A percentile compares a stretch with the other conserved stretches of the same genome.
Conservation (phyloP, 2,329 filamentous ascomycete species). For the Calonectria pauciramosa region DNA sequence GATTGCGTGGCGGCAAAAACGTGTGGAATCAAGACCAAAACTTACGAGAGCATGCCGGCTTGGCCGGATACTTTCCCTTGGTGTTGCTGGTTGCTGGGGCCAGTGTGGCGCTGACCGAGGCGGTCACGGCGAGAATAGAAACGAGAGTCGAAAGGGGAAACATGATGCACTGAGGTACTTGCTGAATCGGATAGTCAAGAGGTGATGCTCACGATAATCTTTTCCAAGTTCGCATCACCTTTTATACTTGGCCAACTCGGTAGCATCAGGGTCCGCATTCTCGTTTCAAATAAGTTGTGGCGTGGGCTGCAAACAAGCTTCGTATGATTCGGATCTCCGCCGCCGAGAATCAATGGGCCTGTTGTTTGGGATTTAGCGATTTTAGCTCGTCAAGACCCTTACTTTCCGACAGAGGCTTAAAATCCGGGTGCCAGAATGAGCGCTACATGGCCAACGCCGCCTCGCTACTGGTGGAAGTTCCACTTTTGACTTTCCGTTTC, state of each 20-base stretch:
- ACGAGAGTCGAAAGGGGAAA: constrained; percentile 36
- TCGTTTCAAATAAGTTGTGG: not conserved
- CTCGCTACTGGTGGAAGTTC: not conserved
- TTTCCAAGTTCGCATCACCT: not conserved
- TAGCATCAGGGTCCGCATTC: not conserved
- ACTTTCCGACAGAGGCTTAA: not conserved
- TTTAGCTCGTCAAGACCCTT: not conserved
- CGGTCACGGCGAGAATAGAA: constrained; percentile 38
- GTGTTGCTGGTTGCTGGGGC: constrained; percentile 41
- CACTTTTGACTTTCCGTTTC: not conserved
- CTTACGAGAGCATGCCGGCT: constrained; percentile 38
- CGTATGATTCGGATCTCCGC: not conserved
- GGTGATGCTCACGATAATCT: not conserved
- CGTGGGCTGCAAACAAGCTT: not conserved
- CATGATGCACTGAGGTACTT: constrained; percentile 26
- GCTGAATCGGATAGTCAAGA: not conserved
- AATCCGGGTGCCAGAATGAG: not conserved
- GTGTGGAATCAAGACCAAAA: not conserved
- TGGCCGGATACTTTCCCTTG: constrained; percentile 40
- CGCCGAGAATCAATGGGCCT: not conserved
- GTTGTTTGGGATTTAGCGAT: not conserved
- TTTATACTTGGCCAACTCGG: not conserved
- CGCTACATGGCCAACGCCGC: not conserved
- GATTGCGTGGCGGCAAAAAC: not conserved
- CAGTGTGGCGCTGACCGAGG: constrained; percentile 39